Base-by-base conservation (phyloP, 1,139 yeast genomes). In the Pichiaceae sp. region DNA sequence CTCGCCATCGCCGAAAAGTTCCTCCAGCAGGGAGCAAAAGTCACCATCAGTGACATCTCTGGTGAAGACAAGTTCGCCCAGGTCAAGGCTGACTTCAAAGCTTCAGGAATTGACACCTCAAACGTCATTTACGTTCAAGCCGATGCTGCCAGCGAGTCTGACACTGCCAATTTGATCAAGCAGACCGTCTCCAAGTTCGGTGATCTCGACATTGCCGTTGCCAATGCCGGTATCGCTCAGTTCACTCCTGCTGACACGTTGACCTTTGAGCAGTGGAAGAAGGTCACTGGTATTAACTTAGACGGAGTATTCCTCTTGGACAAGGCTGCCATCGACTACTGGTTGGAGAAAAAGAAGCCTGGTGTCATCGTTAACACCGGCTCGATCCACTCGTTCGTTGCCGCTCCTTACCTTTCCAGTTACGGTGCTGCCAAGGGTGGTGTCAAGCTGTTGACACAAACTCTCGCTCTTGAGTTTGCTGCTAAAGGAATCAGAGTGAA, bases 1-100 rank as follows among this genome's bases (percentile, higher is more conserved):
- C 40, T 45, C 8, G 43, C 49, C 31, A 51, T 56, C 24, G 55
- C 53, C 29, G 38, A 48, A 14, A 57, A 56, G 31, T 39, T 48
- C 21, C 48, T 50, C 29, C 39, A 31, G 11, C 33, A 26, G 17
- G 56, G 55, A 7, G 50, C 52, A 20, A 50, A 49, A 34, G 56
- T 52, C 16, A 41, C 46, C 11, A 42, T 52, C 20, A 48, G 51
- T 4, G 52, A 50, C 37, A 40, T 46, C 11, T 39, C 21, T 24
- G 26, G 42, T 7, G 44, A 41, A 14, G 33, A 37, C 15, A 42
- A 42, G 26, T 42, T 40, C 20, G 50, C 43, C 14, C 38, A 37
- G 27, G 36, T 38, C 8, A 21, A 18, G 6, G 20, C 31, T 6
- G 31, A 32, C n/a, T 15, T 32, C 6, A 28, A 17, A 34, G 6